Percentiles rank a stretch among this genome's conserved stretches.
phyloP scores from a whole-genome alignment of 306 rosid genomes.

The Gleditsia sinensis region DNA sequence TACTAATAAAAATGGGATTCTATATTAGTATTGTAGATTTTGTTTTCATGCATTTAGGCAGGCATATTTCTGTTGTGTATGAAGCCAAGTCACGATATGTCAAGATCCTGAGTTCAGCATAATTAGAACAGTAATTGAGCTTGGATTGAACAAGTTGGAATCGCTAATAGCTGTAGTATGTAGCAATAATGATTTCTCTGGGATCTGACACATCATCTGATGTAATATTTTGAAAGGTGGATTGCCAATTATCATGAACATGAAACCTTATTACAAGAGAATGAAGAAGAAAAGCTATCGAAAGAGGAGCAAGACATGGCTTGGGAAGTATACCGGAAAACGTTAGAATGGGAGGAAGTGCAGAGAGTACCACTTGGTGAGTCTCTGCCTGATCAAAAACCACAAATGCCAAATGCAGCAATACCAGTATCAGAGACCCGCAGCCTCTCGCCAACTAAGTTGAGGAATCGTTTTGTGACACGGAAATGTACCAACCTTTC shows the following conservation, averaged over 20 bases:
- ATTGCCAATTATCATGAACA: slow-evolving; percentile 86
- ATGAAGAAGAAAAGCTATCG: slow-evolving; percentile 88
- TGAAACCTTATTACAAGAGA: slow-evolving; percentile 88
- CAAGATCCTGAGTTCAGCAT: neutral
- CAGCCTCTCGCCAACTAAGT: slow-evolving; percentile 35
- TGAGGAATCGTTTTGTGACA: slow-evolving; percentile 41
- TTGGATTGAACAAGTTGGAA: slow-evolving; percentile 10
- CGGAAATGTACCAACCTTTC: slow-evolving; percentile 91
- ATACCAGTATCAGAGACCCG: slow-evolving; percentile 36
- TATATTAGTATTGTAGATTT: too few species aligned
- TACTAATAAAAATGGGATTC: neutral
- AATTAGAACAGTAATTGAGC: neutral
- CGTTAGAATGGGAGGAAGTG: slow-evolving; percentile 93
- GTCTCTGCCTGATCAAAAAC: slow-evolving; percentile 49
- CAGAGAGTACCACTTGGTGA: slow-evolving; percentile 65
- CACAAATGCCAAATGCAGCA: slow-evolving; percentile 29
- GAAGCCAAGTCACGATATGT: neutral
- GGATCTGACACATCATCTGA: slow-evolving; percentile 29
- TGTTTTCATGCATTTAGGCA: neutral
- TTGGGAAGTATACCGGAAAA: slow-evolving; percentile 81
- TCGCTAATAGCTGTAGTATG: slow-evolving; percentile 16
- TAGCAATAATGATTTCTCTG: neutral
- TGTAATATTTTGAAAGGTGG: slow-evolving; percentile 58
- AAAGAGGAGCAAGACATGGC: slow-evolving; percentile 99
- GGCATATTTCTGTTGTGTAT: neutral